Evolutionary conservation across 2,329 filamentous ascomycete genomes (phyloP).

Genomic region (Orbilia brochopaga): DNA sequence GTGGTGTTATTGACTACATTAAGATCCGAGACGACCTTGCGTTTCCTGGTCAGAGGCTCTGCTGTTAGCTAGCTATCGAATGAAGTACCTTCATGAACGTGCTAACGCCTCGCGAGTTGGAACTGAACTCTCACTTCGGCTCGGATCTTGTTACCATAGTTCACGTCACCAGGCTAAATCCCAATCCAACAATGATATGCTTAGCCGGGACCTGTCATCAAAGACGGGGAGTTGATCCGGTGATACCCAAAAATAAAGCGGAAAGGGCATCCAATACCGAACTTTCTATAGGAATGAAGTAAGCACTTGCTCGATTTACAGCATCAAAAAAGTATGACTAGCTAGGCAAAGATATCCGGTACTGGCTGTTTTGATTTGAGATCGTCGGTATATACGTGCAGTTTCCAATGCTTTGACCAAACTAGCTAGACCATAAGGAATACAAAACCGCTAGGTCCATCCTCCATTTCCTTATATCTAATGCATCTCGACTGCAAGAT

Average conservation of each 20-base stretch:
- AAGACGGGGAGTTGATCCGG: constrained; percentile 40
- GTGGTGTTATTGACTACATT: too few species aligned
- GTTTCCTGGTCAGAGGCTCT: constrained; percentile 21
- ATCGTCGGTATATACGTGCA: too few species aligned
- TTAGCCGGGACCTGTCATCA: constrained; percentile 38
- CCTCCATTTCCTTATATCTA: neutral
- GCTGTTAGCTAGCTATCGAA: constrained; percentile 10
- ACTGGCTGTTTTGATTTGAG: too few species aligned
- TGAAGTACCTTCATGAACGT: neutral
- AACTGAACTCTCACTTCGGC: constrained; percentile 21
- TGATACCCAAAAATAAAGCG: neutral
- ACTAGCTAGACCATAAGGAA: too few species aligned
- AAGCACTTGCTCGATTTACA: neutral
- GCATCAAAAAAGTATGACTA: too few species aligned
- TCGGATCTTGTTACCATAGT: constrained; percentile 44
- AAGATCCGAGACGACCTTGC: too few species aligned
- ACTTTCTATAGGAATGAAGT: neutral
- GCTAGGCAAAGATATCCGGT: too few species aligned
- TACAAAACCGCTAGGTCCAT: too few species aligned
- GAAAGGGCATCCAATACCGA: neutral
- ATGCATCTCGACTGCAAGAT: too few species aligned
- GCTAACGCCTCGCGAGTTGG: neutral
- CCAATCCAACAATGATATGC: constrained; percentile 11
- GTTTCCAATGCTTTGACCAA: too few species aligned
- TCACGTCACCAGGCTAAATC: constrained; percentile 31